These are phyloP conservation scores for Hanseniaspora meyeri DNA, from an alignment of 805 yeast genomes.

Conservation along the genomic window DNA sequence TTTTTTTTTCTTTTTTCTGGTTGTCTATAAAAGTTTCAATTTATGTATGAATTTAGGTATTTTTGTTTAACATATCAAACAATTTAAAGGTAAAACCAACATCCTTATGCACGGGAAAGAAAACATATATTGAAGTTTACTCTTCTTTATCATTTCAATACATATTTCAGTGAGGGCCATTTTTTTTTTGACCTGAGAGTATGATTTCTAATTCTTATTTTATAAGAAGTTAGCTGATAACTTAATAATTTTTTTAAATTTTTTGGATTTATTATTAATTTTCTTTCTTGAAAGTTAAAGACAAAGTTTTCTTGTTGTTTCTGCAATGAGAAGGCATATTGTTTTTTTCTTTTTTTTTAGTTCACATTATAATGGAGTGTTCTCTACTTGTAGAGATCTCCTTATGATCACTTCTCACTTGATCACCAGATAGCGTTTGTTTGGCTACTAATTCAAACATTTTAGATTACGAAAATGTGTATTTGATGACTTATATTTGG, in stretches of 20 bases:
- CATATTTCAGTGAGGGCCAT: constrained; percentile 13
- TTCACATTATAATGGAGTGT: background rate
- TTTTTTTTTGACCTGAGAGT: constrained; percentile 14
- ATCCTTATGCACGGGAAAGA: constrained; percentile 14
- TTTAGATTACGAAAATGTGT: background rate
- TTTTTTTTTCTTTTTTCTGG: background rate
- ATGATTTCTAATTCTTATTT: constrained; percentile 13
- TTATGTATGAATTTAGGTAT: too few species aligned
- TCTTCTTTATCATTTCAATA: constrained; percentile 13
- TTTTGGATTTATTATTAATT: constrained; percentile 13
- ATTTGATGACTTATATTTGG: background rate
- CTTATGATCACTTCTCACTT: constrained; percentile 10
- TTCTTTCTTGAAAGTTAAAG: constrained; percentile 10
- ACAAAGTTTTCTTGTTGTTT: constrained; percentile 2
- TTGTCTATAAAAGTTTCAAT: too few species aligned
- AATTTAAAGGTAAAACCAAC: background rate
- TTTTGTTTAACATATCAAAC: too few species aligned
- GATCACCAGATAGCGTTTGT: background rate
- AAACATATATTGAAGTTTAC: constrained; percentile 10
- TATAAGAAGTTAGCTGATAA: constrained; percentile 14
- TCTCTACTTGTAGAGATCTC: background rate
- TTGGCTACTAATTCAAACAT: background rate
- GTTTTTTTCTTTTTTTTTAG: constrained; percentile 1
- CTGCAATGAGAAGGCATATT: constrained; percentile 4
- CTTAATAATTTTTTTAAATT: constrained; percentile 13